Evolutionary conservation across 1,139 yeast genomes (phyloP).

Genomic region (Magnusiomyces clavatus): DNA sequence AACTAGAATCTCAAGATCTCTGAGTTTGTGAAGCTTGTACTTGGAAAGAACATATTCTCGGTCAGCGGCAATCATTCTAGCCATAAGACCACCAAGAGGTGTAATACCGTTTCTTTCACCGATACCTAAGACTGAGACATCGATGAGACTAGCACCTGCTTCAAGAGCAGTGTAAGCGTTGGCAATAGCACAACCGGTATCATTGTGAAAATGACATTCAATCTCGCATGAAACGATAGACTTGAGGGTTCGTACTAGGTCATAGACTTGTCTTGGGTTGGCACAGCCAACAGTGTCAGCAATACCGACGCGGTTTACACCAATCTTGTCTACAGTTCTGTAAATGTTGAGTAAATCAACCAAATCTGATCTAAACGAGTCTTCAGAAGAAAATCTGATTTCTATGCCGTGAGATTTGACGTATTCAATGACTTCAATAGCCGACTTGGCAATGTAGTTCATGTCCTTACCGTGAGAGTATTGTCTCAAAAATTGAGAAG

Average conservation of each 20-base stretch:
- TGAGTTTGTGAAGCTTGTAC: conserved; percentile 90
- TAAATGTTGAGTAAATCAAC: conserved; percentile 92
- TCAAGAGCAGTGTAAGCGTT: conserved; percentile 97
- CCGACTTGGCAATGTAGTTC: conserved; percentile 95
- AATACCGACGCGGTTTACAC: conserved; percentile 97
- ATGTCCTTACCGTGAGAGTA: conserved; percentile 97
- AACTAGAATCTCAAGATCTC: conserved; percentile 91
- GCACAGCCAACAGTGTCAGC: conserved; percentile 99
- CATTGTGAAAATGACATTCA: conserved; percentile 98
- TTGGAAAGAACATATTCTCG: conserved; percentile 92
- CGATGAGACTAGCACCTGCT: conserved; percentile 94
- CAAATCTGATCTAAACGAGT: conserved; percentile 93
- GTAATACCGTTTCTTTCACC: conserved; percentile 99
- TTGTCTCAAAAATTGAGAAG: conserved; percentile 90
- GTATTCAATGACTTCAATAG: conserved; percentile 93
- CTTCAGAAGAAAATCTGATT: conserved; percentile 94
- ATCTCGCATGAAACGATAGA: conserved; percentile 94
- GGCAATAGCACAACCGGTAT: conserved; percentile 98
- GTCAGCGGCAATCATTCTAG: conserved; percentile 98
- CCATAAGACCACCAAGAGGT: conserved; percentile 96
- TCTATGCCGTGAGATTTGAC: conserved; percentile 97
- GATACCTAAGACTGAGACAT: conserved; percentile 92
- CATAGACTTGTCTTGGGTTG: conserved; percentile 97
- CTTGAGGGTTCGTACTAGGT: conserved; percentile 86
- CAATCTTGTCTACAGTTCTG: conserved; percentile 94